Percentiles rank a stretch among this genome's conserved stretches.
Conservation (phyloP, 2,329 filamentous ascomycete species). For the Huntiella moniliformis region DNA sequence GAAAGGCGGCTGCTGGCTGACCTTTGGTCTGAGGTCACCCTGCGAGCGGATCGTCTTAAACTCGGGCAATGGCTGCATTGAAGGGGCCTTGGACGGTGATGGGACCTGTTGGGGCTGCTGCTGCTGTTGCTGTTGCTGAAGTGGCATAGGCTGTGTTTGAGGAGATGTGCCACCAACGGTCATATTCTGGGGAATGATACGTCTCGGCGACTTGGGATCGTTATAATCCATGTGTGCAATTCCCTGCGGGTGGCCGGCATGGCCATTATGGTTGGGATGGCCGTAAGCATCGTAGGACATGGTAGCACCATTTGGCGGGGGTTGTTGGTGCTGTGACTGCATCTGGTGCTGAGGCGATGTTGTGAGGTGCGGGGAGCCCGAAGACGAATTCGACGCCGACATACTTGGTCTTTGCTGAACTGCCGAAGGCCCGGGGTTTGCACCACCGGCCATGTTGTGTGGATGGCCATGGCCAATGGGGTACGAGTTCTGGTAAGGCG, state of each 20-base stretch:
- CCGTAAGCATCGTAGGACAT: constrained; percentile 43
- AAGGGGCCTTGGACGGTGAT: constrained; percentile 16
- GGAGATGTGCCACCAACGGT: constrained; percentile 14
- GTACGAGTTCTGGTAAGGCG: constrained; percentile 1
- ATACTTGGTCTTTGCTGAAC: constrained; percentile 37
- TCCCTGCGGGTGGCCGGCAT: constrained; percentile 1
- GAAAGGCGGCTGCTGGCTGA: constrained; percentile 77
- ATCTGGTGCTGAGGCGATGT: constrained; percentile 9
- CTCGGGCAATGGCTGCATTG: constrained; percentile 60
- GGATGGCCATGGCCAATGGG: constrained; percentile 2
- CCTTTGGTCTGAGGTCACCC: constrained; percentile 59
- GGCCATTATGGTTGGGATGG: constrained; percentile 2
- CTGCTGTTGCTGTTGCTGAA: constrained; percentile 14
- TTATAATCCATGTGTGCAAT: constrained; percentile 44
- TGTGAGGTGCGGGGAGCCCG: constrained; percentile 10
- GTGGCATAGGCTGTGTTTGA: constrained; percentile 10
- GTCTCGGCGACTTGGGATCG: constrained; percentile 39
- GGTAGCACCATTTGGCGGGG: constrained; percentile 8
- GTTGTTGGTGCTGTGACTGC: constrained; percentile 11
- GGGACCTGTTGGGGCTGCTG: constrained; percentile 15
- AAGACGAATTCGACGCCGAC: constrained; percentile 33
- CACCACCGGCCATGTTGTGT: constrained; percentile 42
- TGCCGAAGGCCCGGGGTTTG: constrained; percentile 16
- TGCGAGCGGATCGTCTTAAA: constrained; percentile 61
- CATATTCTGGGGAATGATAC: constrained; percentile 26